A percentile compares a stretch with the other conserved stretches of the same genome.
Conservation (phyloP, 805 yeast species). For the Saccharomyces paradoxus region DNA sequence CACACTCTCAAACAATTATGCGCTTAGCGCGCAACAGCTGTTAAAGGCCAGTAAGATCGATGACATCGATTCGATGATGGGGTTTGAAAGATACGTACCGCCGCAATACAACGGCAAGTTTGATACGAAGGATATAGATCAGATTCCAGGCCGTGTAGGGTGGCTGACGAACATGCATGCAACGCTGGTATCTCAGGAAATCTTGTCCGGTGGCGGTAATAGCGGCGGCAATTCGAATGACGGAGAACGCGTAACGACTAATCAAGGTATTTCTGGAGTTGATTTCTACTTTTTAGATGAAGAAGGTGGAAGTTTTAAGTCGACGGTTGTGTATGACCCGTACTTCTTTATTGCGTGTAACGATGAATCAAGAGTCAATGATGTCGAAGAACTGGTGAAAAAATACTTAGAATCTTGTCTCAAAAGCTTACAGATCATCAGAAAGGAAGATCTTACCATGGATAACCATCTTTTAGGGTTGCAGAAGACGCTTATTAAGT, state of each 20-base stretch:
- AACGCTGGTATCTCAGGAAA: conserved; percentile 53
- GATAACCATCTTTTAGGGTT: conserved; percentile 85
- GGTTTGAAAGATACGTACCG: conserved; percentile 73
- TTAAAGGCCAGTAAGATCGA: conserved; percentile 55
- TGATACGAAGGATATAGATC: conserved; percentile 8
- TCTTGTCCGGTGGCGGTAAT: conserved; percentile 9
- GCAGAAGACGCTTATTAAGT: conserved; percentile 51
- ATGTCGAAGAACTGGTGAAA: conserved; percentile 77
- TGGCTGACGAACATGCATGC: conserved; percentile 96
- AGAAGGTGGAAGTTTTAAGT: conserved; percentile 93
- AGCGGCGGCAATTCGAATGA: conserved; percentile 7
- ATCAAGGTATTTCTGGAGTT: conserved; percentile 74
- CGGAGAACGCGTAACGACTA: conserved; percentile 7
- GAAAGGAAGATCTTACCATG: conserved; percentile 71
- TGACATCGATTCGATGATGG: conserved; percentile 72
- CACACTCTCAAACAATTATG: conserved; percentile 18
- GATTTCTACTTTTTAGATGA: conserved; percentile 92
- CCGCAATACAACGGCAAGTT: conserved; percentile 39
- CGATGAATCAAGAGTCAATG: conserved; percentile 37
- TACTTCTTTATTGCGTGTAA: conserved; percentile 67
- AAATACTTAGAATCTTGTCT: conserved; percentile 56
- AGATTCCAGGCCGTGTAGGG: conserved; percentile 40
- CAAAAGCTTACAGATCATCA: conserved; percentile 46
- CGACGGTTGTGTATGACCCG: conserved; percentile 76
- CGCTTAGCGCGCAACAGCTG: conserved; percentile 32